phyloP scores from a whole-genome alignment of 2,329 filamentous ascomycete species.

The Hirsutella minnesotensis region DNA sequence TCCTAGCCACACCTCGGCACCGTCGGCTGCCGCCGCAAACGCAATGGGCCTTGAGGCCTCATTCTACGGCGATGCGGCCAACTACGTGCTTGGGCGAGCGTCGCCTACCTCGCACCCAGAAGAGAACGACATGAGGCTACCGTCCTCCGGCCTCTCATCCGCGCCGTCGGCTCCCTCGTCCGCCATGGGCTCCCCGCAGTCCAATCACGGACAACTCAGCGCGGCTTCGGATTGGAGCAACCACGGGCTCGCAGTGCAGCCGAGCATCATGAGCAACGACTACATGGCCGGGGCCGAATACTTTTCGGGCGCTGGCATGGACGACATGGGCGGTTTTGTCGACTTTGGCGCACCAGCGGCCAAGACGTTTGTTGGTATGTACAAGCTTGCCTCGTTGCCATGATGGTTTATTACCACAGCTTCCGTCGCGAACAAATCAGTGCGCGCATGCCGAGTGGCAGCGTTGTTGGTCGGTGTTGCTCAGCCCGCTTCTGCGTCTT shows the following conservation, averaged over 20 bases:
- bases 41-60: constrained; percentile 33
- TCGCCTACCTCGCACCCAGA: constrained; percentile 39
- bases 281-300: constrained; percentile 44
- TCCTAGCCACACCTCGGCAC: not conserved
- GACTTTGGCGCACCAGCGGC: constrained; percentile 28
- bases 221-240: constrained; percentile 47
- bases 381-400: not conserved
- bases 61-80: constrained; percentile 33
- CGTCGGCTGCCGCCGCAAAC: not conserved
- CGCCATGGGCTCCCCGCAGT: constrained; percentile 55
- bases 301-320: constrained; percentile 35
- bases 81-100: constrained; percentile 32
- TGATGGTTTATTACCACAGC: constrained; percentile 8
- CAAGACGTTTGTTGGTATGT: constrained; percentile 49
- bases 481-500: too few relatives aligned
- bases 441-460: not conserved
- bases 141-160: constrained; percentile 49
- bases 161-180: constrained; percentile 55
- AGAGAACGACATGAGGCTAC: constrained; percentile 36
- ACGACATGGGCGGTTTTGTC: constrained; percentile 37
- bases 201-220: constrained; percentile 44
- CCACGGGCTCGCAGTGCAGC: constrained; percentile 44
- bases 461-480: not conserved
- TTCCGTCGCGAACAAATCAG: too few relatives aligned
- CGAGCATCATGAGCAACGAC: constrained; percentile 48